phyloP scores from a whole-genome alignment of 352 stramenopile species.

The Globisporangium cederbergense region DNA sequence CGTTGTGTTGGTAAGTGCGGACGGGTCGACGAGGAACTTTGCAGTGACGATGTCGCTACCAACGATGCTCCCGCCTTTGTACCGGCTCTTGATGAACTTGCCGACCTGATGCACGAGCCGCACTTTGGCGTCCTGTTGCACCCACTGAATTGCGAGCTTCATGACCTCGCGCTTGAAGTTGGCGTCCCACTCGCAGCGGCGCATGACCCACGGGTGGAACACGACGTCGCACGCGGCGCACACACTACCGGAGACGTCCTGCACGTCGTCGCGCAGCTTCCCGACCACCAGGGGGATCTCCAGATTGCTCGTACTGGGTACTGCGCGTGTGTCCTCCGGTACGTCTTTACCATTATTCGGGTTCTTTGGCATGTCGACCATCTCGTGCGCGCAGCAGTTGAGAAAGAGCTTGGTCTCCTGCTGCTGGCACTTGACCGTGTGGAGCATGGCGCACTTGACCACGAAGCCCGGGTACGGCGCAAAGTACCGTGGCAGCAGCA shows the following conservation, averaged over 20 bases:
- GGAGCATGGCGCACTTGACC: constrained; percentile 64
- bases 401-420: constrained; percentile 74
- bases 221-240: constrained; percentile 69
- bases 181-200: constrained; percentile 65
- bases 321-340: constrained; percentile 47
- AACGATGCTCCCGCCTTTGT: constrained; percentile 66
- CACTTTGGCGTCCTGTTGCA: constrained; percentile 60
- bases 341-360: constrained; percentile 63
- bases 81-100: constrained; percentile 84
- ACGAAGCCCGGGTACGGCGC: constrained; percentile 69
- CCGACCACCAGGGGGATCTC: constrained; percentile 74
- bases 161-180: constrained; percentile 83
- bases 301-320: constrained; percentile 72
- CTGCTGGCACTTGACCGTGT: constrained; percentile 56
- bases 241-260: constrained; percentile 36
- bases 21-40: constrained; percentile 62
- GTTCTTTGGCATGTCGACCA: constrained; percentile 73
- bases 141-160: constrained; percentile 76
- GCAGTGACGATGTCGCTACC: constrained; percentile 69
- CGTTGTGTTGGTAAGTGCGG: neutral
- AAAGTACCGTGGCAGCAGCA: constrained; percentile 43
- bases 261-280: constrained; percentile 46
- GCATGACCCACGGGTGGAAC: constrained; percentile 76
- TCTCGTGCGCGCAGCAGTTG: constrained; percentile 71
- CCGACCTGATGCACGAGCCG: constrained; percentile 34